These are phyloP conservation scores for Globisporangium heterothallicum DNA, from an alignment of 352 stramenopile species.

Conservation along the genomic window DNA sequence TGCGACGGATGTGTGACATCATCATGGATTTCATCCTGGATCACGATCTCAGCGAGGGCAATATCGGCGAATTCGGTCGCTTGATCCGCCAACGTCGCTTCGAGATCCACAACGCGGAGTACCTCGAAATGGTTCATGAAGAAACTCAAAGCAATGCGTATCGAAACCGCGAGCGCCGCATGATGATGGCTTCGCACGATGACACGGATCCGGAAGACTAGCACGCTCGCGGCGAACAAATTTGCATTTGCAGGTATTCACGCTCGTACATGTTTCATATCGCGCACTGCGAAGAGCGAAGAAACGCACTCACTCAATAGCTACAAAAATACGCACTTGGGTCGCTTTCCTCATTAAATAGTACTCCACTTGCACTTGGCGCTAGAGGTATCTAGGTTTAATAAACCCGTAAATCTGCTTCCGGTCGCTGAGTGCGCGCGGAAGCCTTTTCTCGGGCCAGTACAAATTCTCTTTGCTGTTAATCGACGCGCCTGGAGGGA, in stretches of 20 bases:
- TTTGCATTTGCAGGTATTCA: too few relatives aligned
- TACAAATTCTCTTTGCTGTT: constrained; percentile 77
- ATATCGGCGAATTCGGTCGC: constrained; percentile 65
- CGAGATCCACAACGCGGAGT: constrained; percentile 86
- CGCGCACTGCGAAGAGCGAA: too few relatives aligned
- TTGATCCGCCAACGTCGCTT: constrained; percentile 80
- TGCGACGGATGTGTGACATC: constrained; percentile 82
- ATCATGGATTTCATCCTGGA: constrained; percentile 85
- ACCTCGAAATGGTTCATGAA: constrained; percentile 79
- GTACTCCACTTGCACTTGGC: background rate
- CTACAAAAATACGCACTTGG: too few relatives aligned
- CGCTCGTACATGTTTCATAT: too few relatives aligned
- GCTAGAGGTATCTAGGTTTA: constrained; percentile 30
- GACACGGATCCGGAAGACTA: background rate
- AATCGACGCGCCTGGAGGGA: constrained; percentile 67
- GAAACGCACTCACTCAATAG: too few relatives aligned
- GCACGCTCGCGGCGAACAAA: background rate
- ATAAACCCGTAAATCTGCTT: constrained; percentile 66
- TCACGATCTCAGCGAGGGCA: constrained; percentile 57
- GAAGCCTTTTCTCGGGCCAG: constrained; percentile 46
- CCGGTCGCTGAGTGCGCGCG: constrained; percentile 32
- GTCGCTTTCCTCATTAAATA: too few relatives aligned
- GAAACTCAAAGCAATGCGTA: constrained; percentile 30
- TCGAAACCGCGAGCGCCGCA: constrained; percentile 9
- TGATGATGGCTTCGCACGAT: constrained; percentile 5